Evolutionary conservation across 2,329 filamentous ascomycete genomes (phyloP).

Genomic region (Ophiostoma ulmi): DNA sequence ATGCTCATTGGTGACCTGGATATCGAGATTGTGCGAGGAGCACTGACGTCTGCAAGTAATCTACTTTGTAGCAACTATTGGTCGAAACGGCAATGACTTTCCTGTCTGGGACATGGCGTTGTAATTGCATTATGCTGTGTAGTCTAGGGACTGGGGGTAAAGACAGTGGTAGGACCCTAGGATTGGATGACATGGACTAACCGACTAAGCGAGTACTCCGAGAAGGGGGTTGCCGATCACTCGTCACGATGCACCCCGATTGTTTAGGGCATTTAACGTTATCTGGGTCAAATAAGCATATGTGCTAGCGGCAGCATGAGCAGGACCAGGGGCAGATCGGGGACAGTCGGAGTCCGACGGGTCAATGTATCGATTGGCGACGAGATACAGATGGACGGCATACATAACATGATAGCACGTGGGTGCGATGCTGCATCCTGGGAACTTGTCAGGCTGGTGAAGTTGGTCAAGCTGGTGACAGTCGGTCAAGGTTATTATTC

Average conservation of each 20-base stretch:
- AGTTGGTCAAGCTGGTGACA: neutral
- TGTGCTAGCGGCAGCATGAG: neutral
- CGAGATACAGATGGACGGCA: neutral
- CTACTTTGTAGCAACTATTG: neutral
- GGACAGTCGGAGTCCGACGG: slow-evolving; percentile 13
- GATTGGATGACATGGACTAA: neutral
- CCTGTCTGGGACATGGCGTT: slow-evolving; percentile 14
- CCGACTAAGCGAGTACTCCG: neutral
- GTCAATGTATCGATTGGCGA: neutral
- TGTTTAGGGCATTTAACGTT: neutral
- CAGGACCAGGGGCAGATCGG: slow-evolving; percentile 10
- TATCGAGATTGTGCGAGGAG: neutral
- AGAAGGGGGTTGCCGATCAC: neutral
- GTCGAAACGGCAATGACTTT: slow-evolving; percentile 12
- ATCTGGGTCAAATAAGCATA: slow-evolving; percentile 11
- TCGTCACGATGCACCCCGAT: neutral
- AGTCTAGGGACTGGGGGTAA: too few species aligned
- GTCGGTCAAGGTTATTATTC: neutral
- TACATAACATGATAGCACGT: neutral
- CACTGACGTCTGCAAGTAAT: neutral
- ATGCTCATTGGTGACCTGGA: slow-evolving; percentile 8
- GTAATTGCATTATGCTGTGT: slow-evolving; percentile 7
- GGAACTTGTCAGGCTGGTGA: neutral
- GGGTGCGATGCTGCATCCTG: slow-evolving; percentile 9
- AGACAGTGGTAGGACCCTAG: neutral